Percentiles rank a stretch among this genome's conserved stretches.
phyloP scores from a whole-genome alignment of 2,329 filamentous ascomycete genomes.

The Venturia pyrina region DNA sequence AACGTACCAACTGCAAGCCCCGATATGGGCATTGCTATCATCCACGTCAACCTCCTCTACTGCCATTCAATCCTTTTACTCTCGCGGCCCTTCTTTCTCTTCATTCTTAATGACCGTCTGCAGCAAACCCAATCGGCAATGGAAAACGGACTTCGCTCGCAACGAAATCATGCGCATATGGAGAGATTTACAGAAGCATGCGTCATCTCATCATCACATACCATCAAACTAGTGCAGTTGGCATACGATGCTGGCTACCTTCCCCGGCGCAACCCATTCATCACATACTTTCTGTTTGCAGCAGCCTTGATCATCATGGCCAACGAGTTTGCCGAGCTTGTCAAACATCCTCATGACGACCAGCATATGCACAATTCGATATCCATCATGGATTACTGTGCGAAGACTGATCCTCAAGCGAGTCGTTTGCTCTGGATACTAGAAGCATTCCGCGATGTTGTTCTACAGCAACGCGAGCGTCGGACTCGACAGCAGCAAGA shows the following conservation, averaged over 20 bases:
- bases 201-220: constrained; percentile 32
- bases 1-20: constrained; percentile 35
- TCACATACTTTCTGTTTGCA: constrained; percentile 33
- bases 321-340: constrained; percentile 30
- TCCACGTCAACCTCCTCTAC: constrained; percentile 53
- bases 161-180: constrained; percentile 26
- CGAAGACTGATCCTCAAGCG: constrained; percentile 31
- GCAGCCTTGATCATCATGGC: constrained; percentile 30
- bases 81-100: constrained; percentile 54
- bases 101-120: constrained; percentile 39
- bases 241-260: constrained; percentile 32
- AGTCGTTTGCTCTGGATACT: constrained; percentile 29
- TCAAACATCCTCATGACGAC: constrained; percentile 24
- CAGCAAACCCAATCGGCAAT: constrained; percentile 21
- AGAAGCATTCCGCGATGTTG: constrained; percentile 28
- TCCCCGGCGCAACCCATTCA: constrained; percentile 28
- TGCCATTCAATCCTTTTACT: constrained; percentile 54
- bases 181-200: constrained; percentile 37
- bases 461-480: constrained; percentile 21
- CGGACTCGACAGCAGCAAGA: not conserved
- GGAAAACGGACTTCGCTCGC: not conserved
- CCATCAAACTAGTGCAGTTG: constrained; percentile 29
- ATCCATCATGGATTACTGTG: constrained; percentile 31
- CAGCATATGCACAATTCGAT: constrained; percentile 28
- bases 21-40: constrained; percentile 47